These are phyloP conservation scores for Apophysomyces ossiformis DNA, from an alignment of 371 early-diverging fungal species.

Conservation along the genomic window DNA sequence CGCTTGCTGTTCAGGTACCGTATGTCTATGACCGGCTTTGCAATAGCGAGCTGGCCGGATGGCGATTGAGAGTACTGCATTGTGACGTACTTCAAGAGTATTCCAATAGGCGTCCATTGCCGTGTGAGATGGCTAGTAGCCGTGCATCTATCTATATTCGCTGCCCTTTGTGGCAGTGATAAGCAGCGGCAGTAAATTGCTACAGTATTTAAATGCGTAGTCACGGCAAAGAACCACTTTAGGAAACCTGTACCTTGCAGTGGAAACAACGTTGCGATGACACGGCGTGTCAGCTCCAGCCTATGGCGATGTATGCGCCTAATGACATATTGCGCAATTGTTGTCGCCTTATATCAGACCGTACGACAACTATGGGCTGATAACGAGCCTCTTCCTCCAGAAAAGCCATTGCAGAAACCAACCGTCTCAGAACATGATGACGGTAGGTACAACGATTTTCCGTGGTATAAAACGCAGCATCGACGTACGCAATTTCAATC, in stretches of 20 bases:
- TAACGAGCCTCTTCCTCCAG: background rate
- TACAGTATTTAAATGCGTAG: too few relatives aligned
- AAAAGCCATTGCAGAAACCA: background rate
- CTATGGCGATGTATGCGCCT: constrained; percentile 5
- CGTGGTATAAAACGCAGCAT: constrained; percentile 28
- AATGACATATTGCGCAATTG: background rate
- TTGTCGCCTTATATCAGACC: background rate
- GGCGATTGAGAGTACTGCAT: too few relatives aligned
- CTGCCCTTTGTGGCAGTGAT: background rate
- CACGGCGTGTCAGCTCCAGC: background rate
- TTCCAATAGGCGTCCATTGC: too few relatives aligned
- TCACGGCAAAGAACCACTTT: too few relatives aligned
- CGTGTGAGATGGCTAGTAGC: too few relatives aligned
- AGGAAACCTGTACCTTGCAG: too few relatives aligned
- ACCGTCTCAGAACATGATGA: background rate
- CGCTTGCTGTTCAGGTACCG: too few relatives aligned
- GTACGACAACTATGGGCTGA: background rate
- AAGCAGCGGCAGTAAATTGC: too few relatives aligned
- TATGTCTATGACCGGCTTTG: too few relatives aligned
- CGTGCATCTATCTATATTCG: background rate
- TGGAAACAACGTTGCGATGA: background rate
- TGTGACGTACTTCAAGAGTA: too few relatives aligned
- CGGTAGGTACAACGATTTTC: constrained; percentile 8
- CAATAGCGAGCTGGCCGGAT: too few relatives aligned
- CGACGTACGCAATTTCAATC: background rate